Evolutionary conservation across 2,329 filamentous ascomycete species (phyloP), one percentile per base, ranked within the genome.

Genomic region (Curvularia verruculosa): DNA sequence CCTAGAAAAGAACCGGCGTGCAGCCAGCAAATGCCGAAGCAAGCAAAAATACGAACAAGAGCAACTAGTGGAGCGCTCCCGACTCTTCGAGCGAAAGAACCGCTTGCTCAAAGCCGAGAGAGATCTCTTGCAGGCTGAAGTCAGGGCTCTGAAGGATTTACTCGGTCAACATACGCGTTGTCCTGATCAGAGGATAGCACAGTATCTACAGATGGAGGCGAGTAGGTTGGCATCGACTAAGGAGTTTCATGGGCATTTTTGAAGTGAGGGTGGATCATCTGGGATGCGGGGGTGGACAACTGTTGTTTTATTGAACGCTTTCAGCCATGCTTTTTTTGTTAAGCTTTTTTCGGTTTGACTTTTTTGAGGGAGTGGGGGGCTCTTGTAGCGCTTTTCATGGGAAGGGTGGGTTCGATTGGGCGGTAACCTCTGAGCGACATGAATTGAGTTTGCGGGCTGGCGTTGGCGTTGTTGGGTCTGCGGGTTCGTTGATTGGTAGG

Each of bases 11-110:
- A 92, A 92, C 71, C 82, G 89, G 6, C 77, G 88, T 6, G 89
- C 89, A 0, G 89, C 89, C 1, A 89, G 85, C 67, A 91, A 90
- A 67, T 91, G 88, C 67, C 83, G 89, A 3, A 84, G 85, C 65
- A 90, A 90, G 75, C 85, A 86, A 70, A 85, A 85, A 68, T 78
- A 79, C 58, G 81, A 83, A 56, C 81, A 81, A 15, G 78, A 82
- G 49, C 71, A 78, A 28, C 78, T 85, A 2, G 82, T 85, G 49
- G 75, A 77, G 52, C 70, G 66, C 46, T 73, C 77, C 3, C 71
- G 78, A 26, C 68, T 72, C 1, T 63, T 68, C 2, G 73, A 73
- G 46, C 56, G 61, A 15, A 65, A 50, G 37, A 74, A 75, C 50
- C 68, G 65, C 28, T 45, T 62, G 19, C 60, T 77, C 6, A 74